Evolutionary conservation across 192 early-diverging fungal species (phyloP), one percentile per base, ranked within the genome.

Genomic region (Gamsiella multidivaricata): DNA sequence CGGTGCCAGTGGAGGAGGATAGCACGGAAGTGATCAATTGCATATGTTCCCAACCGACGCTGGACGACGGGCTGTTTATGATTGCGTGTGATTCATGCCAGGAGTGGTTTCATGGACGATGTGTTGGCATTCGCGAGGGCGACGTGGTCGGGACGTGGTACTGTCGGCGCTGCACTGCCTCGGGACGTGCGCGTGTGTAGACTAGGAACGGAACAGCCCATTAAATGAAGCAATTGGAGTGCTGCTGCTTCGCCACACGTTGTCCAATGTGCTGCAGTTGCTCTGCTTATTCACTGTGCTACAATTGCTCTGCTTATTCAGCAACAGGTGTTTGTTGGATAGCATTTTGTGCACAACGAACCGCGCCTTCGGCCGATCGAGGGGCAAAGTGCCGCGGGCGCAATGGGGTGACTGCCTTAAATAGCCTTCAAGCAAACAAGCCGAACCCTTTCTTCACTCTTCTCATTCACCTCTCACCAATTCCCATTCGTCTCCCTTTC

Each of bases 51-150:
- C 81, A 84, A 54, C 88, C 88, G n/a, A 78, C 81, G 14, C 54
- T 86, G 50, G 87, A 89, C 46, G 84, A 89, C 71, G 87, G 87
- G 17, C 69, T 76, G 11, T 89, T 89, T 51, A 89, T 89, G 88
- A 81, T 89, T 71, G 85, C 88, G 9, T 89, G 88, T 62, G 88
- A 89, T 62, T 55, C 56, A 20, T 89, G 88, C 49, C 61, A 80
- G 58, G 84, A 81, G n/a, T 89, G 88, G 88, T 89, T 86, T 61
- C 88, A 89, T 81, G 88, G 88, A 37, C 69, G 72, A 20, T 89
- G 88, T 68, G 85, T 87, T 5, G 73, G 78, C 12, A 70, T 89
- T 12, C 54, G 69, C 2, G 82, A 85, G 34, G 58, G 75, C 17
- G 79, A 82, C 39, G 60, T 55, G 26, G 80, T 84, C 14, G 80